Percentiles rank a stretch among this genome's conserved stretches.
Conservation (phyloP, 768 basidiomycete genomes). For the Termitomyces sp. region DNA sequence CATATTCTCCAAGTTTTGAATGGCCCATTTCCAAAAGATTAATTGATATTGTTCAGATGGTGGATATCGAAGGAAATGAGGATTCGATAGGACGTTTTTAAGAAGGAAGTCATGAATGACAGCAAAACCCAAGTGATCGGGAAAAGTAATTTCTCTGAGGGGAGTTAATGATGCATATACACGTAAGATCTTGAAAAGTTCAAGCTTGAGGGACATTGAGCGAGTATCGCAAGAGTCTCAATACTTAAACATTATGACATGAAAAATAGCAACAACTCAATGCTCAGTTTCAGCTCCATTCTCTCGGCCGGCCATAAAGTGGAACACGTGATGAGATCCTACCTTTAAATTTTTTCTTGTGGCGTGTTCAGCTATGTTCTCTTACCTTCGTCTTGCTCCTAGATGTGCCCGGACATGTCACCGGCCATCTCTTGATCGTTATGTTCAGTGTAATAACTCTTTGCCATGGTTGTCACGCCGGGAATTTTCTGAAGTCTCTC, state of each 20-base stretch:
- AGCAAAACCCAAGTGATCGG: slow-evolving; percentile 27
- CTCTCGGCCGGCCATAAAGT: slow-evolving; percentile 16
- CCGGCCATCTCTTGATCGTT: slow-evolving; percentile 15
- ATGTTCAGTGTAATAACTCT: slow-evolving; percentile 21
- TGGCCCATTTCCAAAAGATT: slow-evolving; percentile 70
- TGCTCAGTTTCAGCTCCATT: too few relatives aligned
- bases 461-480: slow-evolving; percentile 2
- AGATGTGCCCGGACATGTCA: slow-evolving; percentile 23
- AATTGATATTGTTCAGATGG: slow-evolving; percentile 60
- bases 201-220: slow-evolving; percentile 5
- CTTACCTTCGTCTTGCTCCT: slow-evolving; percentile 25
- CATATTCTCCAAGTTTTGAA: slow-evolving; percentile 46
- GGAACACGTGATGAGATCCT: slow-evolving; percentile 24
- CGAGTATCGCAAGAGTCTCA: background rate
- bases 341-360: slow-evolving; percentile 24
- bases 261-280: too few relatives aligned
- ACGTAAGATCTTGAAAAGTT: slow-evolving; percentile 39
- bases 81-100: slow-evolving; percentile 39
- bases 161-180: slow-evolving; percentile 49
- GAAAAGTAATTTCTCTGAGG: slow-evolving; percentile 35
- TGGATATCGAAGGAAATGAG: slow-evolving; percentile 52
- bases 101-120: slow-evolving; percentile 54
- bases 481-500: slow-evolving; percentile 15
- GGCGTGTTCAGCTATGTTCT: slow-evolving; percentile 23
- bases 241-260: background rate